These are phyloP conservation scores for Teratosphaeria zuluensis DNA, from an alignment of 2,329 filamentous ascomycete genomes.

Conservation along the genomic window DNA sequence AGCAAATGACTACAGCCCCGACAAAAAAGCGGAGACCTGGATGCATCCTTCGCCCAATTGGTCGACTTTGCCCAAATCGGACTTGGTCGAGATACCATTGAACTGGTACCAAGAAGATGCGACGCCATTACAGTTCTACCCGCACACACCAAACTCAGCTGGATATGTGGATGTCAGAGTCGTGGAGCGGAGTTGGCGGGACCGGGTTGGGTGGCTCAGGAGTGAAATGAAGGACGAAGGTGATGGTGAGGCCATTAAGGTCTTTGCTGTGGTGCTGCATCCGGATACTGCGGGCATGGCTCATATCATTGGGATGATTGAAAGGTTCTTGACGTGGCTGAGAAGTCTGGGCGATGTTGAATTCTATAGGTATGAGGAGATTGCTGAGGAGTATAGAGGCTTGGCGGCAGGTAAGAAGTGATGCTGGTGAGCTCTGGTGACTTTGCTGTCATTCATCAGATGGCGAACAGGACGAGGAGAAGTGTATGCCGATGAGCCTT, in stretches of 20 bases:
- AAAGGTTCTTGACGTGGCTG: constrained; percentile 43
- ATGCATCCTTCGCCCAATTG: constrained; percentile 34
- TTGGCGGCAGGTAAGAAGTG: neutral
- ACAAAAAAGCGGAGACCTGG: constrained; percentile 32
- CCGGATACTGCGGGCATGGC: constrained; percentile 52
- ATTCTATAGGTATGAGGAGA: constrained; percentile 35
- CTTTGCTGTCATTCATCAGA: too few relatives aligned
- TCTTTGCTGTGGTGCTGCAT: constrained; percentile 42
- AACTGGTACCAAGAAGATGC: constrained; percentile 46
- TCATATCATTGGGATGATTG: constrained; percentile 50
- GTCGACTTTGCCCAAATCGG: constrained; percentile 19
- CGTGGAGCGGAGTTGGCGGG: constrained; percentile 53
- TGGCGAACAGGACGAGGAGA: too few relatives aligned
- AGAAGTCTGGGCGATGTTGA: constrained; percentile 36
- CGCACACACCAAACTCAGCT: constrained; percentile 41
- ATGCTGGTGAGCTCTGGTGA: neutral
- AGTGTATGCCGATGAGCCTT: too few relatives aligned
- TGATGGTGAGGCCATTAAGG: constrained; percentile 32
- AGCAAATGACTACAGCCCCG: constrained; percentile 31
- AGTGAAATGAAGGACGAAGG: constrained; percentile 27
- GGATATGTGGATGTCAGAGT: constrained; percentile 49
- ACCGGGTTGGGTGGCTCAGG: constrained; percentile 47
- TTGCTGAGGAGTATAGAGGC: constrained; percentile 29
- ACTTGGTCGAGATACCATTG: constrained; percentile 39
- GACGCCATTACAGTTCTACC: constrained; percentile 40